A percentile compares a stretch with the other conserved stretches of the same genome.
Conservation (phyloP, 1,284 basidiomycete genomes). For the Leccinum angustisporum region DNA sequence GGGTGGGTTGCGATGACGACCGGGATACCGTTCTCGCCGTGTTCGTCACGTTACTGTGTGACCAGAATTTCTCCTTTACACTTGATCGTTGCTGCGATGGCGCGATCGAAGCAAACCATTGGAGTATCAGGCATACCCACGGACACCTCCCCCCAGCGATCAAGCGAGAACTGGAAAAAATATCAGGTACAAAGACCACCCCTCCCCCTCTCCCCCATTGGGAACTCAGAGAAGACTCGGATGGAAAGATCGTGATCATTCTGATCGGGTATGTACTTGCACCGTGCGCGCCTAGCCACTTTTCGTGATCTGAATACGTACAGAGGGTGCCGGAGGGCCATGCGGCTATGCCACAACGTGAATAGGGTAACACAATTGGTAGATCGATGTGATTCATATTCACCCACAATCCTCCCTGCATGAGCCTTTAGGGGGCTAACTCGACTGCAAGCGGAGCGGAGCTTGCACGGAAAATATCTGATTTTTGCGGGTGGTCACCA, state of each 20-base stretch:
- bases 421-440: conserved; percentile 15
- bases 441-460: background rate
- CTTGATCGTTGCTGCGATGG: conserved; percentile 1
- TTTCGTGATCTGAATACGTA: conserved; percentile 14
- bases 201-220: conserved; percentile 2
- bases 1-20: conserved; percentile 31
- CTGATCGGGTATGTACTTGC: conserved; percentile 3
- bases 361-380: background rate
- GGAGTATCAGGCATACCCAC: conserved; percentile 11
- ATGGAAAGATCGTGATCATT: conserved; percentile 8
- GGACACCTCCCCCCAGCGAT: background rate
- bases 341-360: conserved; percentile 8
- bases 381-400: conserved; percentile 15
- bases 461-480: background rate
- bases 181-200: conserved; percentile 20
- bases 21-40: conserved; percentile 19
- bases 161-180: conserved; percentile 8
- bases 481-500: background rate
- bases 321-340: background rate
- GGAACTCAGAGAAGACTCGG: conserved; percentile 3
- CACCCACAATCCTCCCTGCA: conserved; percentile 15
- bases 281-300: conserved; percentile 8
- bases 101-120: background rate
- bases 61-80: conserved; percentile 3
- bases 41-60: conserved; percentile 4